Conservation (phyloP, 345 rosid genomes). For the Gossypium stocksii region DNA sequence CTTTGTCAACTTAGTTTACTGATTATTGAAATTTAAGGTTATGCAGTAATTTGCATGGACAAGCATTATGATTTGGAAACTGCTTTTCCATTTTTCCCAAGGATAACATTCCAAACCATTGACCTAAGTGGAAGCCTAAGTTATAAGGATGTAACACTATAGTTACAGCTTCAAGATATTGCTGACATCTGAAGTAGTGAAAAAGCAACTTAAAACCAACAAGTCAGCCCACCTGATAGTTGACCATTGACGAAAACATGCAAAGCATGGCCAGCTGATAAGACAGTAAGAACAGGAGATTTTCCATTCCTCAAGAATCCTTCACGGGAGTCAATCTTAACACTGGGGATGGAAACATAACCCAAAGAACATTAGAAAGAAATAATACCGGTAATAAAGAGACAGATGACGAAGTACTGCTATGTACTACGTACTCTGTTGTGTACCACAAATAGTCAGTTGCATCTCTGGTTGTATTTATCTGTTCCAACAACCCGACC, state of each 20-base stretch:
- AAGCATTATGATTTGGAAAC: background rate
- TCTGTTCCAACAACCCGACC: slow-evolving; percentile 91
- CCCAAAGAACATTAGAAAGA: background rate
- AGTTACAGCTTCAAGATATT: background rate
- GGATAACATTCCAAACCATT: background rate
- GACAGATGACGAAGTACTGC: slow-evolving; percentile 1
- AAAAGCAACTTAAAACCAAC: slow-evolving; percentile 24
- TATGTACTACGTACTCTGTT: slow-evolving; percentile 72
- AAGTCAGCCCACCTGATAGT: slow-evolving; percentile 55
- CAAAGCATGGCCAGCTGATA: slow-evolving; percentile 95
- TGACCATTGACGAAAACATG: slow-evolving; percentile 86
- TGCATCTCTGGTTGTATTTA: slow-evolving; percentile 82
- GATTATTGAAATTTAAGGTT: background rate
- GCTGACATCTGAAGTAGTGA: background rate
- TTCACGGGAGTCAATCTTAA: slow-evolving; percentile 44
- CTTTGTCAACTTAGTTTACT: background rate
- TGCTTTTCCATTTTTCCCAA: background rate
- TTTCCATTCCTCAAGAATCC: slow-evolving; percentile 55
- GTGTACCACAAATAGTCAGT: slow-evolving; percentile 96
- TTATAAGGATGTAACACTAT: background rate
- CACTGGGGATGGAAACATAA: slow-evolving; percentile 26
- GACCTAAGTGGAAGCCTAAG: background rate
- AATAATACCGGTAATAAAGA: background rate
- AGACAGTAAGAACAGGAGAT: slow-evolving; percentile 52
- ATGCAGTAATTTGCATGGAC: background rate